Conservation (phyloP, 2,329 filamentous ascomycete species). For the Arthrinium phaeospermum region DNA sequence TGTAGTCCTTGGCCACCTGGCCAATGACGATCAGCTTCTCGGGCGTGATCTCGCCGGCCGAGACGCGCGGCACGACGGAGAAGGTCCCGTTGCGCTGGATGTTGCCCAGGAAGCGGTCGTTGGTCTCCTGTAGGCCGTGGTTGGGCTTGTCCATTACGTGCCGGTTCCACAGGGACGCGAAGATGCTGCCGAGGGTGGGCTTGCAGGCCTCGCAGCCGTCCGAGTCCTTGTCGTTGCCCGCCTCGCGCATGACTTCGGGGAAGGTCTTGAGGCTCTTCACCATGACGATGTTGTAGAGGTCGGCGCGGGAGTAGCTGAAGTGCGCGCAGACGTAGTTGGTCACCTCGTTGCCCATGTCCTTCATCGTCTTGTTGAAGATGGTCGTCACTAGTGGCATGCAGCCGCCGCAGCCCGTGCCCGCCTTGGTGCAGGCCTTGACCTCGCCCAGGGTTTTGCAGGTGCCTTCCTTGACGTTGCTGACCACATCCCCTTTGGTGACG, state of each 20-base stretch:
- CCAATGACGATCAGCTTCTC: conserved; percentile 86
- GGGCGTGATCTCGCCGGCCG: conserved; percentile 85
- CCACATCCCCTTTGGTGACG: conserved; percentile 83
- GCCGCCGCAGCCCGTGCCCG: conserved; percentile 87
- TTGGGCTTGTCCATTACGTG: conserved; percentile 76
- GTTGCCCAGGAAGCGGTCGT: conserved; percentile 86
- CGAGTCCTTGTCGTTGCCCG: conserved; percentile 73
- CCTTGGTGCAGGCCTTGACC: conserved; percentile 89
- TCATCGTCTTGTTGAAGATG: conserved; percentile 91
- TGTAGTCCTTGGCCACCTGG: conserved; percentile 82
- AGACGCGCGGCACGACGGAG: conserved; percentile 82
- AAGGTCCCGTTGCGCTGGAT: conserved; percentile 93
- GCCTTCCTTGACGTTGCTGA: conserved; percentile 74
- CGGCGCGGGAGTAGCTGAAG: conserved; percentile 81
- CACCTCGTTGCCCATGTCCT: conserved; percentile 83
- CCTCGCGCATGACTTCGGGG: conserved; percentile 76
- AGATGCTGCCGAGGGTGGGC: conserved; percentile 79
- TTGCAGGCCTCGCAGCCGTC: conserved; percentile 88
- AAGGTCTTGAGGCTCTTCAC: conserved; percentile 79
- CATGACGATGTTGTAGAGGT: conserved; percentile 88
- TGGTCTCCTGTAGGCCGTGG: conserved; percentile 86
- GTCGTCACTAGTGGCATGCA: conserved; percentile 88
- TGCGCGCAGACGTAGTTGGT: conserved; percentile 86
- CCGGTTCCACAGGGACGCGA: conserved; percentile 82
- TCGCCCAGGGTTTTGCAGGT: conserved; percentile 82